Base-by-base conservation (phyloP, 371 early-diverging fungal species). In the Lichtheimia hyalospora region DNA sequence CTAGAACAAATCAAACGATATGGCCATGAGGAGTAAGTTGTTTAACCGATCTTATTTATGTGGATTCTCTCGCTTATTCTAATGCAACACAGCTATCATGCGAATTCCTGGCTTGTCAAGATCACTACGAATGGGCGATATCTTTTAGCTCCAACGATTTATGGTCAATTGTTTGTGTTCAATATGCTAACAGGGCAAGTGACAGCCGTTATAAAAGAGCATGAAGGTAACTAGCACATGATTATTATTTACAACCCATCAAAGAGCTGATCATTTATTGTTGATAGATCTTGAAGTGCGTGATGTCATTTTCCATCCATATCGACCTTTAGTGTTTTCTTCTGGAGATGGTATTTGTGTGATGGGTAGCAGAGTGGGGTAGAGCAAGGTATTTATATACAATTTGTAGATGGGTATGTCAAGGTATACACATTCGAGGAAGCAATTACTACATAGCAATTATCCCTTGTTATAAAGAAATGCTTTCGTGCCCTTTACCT, bases 51-150 rank as follows among this genome's bases (percentile, higher is more conserved):
- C 1, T 16, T 34, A 42, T 18, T n/a, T 13, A n/a, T 2, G 24
- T 44, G 24, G 1, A 25, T 23, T 16, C 20, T 16, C 20, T 21
- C 44, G 54, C 48, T 46, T 41, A 40, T 25, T 3, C 25, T 44
- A 5, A 24, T 39, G 5, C 28, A 25, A 40, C 28, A 3, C 13
- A 91, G 89, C 54, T 91, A 96, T 60, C 80, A 88, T 62, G 86
- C 95, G n/a, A 96, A 96, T 66, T 94, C 95, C 23, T 96, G 96
- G 96, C 76, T 94, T 4, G 90, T 92, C 25, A 91, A 93, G 41
- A 82, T 94, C 52, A 77, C 93, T 0, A 84, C 88, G 15, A 95
- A 94, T 62, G 94, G 94, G 2, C 79, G 94, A 27, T 93, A 93
- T 62, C 58, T 96, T n/a, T 64, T 89, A 28, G 96, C 95, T 14